phyloP scores from a whole-genome alignment of 805 yeast species.

The Candida tibetensis region DNA sequence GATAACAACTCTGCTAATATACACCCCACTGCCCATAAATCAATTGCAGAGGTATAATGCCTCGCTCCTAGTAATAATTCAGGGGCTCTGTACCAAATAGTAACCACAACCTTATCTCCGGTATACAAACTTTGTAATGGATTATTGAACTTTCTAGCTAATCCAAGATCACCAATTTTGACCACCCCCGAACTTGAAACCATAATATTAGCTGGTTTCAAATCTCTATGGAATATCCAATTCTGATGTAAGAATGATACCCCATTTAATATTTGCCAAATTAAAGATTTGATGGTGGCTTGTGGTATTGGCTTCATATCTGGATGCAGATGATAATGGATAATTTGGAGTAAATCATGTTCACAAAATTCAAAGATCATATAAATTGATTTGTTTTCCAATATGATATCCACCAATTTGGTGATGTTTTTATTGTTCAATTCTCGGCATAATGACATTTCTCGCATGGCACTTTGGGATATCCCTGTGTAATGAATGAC shows the following conservation, averaged over 20 bases:
- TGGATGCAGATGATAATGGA: conserved; percentile 92
- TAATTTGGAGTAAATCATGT: conserved; percentile 89
- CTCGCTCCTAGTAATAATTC: conserved; percentile 87
- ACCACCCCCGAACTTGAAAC: conserved; percentile 86
- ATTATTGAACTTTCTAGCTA: conserved; percentile 83
- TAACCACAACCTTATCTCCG: conserved; percentile 94
- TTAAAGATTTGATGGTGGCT: conserved; percentile 72
- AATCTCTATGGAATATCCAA: conserved; percentile 94
- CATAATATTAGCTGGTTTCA: conserved; percentile 98
- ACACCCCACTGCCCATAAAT: conserved; percentile 95
- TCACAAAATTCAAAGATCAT: conserved; percentile 97
- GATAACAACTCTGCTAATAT: conserved; percentile 88
- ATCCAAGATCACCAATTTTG: conserved; percentile 92
- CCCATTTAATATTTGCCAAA: conserved; percentile 92
- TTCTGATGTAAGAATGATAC: conserved; percentile 89
- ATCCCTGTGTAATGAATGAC: conserved; percentile 88
- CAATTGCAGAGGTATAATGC: conserved; percentile 90
- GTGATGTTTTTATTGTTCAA: conserved; percentile 77
- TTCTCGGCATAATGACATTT: conserved; percentile 93
- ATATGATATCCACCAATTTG: conserved; percentile 72
- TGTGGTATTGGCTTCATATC: conserved; percentile 77
- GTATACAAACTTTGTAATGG: conserved; percentile 83
- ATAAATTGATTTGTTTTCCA: conserved; percentile 86
- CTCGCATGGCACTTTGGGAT: conserved; percentile 93
- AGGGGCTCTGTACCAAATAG: conserved; percentile 96